Evolutionary conservation across 331 rosid species (phyloP).

Genomic region (Arachis monticola): DNA sequence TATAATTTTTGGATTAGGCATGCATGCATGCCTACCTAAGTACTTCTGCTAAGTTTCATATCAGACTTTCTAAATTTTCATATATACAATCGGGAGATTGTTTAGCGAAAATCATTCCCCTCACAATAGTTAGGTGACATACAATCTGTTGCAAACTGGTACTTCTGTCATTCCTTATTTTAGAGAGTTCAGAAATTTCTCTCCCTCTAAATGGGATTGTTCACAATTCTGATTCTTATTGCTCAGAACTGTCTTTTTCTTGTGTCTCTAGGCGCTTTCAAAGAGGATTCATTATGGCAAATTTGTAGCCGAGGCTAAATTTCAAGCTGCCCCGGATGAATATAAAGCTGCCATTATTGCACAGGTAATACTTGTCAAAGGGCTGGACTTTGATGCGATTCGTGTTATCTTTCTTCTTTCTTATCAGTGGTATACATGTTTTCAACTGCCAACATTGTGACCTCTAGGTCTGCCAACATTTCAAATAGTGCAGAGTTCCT

Average conservation of each 20-base stretch:
- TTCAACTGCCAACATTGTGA: background rate
- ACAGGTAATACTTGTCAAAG: slow-evolving; percentile 53
- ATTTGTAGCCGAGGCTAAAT: slow-evolving; percentile 92
- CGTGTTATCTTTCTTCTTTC: slow-evolving; percentile 20
- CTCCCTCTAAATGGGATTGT: slow-evolving; percentile 16
- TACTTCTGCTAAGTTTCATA: slow-evolving; percentile 11
- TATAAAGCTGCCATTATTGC: slow-evolving; percentile 77
- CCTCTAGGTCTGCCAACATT: slow-evolving; percentile 6
- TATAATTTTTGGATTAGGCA: background rate
- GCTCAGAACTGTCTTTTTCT: slow-evolving; percentile 10
- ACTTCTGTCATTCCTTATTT: background rate
- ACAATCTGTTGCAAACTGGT: slow-evolving; percentile 1
- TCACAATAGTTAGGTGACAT: background rate
- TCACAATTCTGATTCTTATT: slow-evolving; percentile 19
- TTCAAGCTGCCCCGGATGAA: slow-evolving; percentile 62
- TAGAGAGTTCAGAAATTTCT: slow-evolving; percentile 6
- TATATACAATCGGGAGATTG: background rate
- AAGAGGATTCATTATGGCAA: slow-evolving; percentile 96
- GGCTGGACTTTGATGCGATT: background rate
- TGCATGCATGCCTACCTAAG: background rate
- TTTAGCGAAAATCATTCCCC: background rate
- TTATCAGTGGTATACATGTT: slow-evolving; percentile 1
- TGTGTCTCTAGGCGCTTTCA: slow-evolving; percentile 67
- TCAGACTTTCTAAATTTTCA: background rate
- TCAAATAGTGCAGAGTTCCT: background rate